Evolutionary conservation across 2,329 filamentous ascomycete species (phyloP).

Genomic region (Metarhizium sp.): DNA sequence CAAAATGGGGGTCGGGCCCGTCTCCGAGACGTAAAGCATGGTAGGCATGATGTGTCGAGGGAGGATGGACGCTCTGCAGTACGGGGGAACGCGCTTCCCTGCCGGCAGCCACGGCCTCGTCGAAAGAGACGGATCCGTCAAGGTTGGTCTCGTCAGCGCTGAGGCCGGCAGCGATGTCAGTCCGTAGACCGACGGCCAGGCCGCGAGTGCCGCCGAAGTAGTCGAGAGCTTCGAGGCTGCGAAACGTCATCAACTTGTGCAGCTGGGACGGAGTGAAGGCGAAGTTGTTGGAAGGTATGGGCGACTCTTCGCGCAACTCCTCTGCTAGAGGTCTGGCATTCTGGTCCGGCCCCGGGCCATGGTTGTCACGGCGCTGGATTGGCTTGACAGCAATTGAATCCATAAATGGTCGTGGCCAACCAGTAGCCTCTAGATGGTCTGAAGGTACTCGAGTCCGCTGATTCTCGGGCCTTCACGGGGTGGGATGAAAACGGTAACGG

Average conservation of each 20-base stretch:
- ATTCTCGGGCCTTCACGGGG: neutral
- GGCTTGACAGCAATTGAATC: conserved; percentile 2
- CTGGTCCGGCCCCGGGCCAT: conserved; percentile 5
- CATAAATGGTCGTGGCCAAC: conserved; percentile 1
- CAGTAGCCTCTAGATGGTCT: neutral
- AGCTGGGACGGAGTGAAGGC: conserved; percentile 45
- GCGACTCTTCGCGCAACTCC: conserved; percentile 18
- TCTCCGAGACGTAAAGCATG: conserved; percentile 22
- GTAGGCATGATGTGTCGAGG: conserved; percentile 11
- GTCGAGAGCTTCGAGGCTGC: conserved; percentile 36
- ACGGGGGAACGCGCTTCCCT: conserved; percentile 19
- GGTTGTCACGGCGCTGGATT: conserved; percentile 3
- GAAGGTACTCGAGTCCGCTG: neutral
- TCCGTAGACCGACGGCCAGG: conserved; percentile 40
- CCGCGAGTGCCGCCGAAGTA: conserved; percentile 44
- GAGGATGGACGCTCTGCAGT: conserved; percentile 10
- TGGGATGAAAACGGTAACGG: neutral
- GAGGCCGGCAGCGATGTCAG: conserved; percentile 36
- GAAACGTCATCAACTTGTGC: conserved; percentile 42
- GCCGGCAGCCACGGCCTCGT: conserved; percentile 36
- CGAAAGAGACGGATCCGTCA: conserved; percentile 35
- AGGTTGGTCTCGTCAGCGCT: conserved; percentile 39
- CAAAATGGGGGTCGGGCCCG: conserved; percentile 15
- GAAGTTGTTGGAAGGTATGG: conserved; percentile 32
- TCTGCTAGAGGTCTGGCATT: conserved; percentile 6